Conservation (phyloP, 306 rosid genomes). For the Pyrus betulifolia region DNA sequence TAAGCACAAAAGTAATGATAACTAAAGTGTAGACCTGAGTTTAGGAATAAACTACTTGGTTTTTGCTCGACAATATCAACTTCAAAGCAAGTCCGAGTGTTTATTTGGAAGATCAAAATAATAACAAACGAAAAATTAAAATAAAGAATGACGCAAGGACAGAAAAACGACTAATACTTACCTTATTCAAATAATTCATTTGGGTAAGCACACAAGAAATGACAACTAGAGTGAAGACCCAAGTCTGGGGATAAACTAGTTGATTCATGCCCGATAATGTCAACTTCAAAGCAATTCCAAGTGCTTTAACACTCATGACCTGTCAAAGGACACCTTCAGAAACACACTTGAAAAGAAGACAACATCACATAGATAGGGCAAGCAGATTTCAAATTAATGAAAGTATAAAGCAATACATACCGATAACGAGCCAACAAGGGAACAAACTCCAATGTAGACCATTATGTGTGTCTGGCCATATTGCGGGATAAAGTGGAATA, state of each 20-base stretch:
- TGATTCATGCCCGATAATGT: constrained; percentile 93
- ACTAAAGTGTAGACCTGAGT: background rate
- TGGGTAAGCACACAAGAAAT: constrained; percentile 85
- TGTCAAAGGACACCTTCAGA: constrained; percentile 34
- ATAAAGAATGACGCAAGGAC: background rate
- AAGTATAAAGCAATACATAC: constrained; percentile 40
- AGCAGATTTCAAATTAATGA: constrained; percentile 3
- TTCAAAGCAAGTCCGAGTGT: background rate
- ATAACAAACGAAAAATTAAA: background rate
- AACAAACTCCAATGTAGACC: constrained; percentile 98
- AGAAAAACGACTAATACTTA: constrained; percentile 9
- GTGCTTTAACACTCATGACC: constrained; percentile 99
- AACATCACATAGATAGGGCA: constrained; percentile 14
- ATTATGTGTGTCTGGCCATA: constrained; percentile 98
- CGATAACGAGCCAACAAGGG: constrained; percentile 97
- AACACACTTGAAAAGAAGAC: constrained; percentile 15
- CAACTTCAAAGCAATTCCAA: constrained; percentile 94
- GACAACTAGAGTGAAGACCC: constrained; percentile 83
- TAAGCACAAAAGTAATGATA: no score
- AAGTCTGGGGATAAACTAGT: constrained; percentile 85
- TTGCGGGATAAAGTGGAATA: constrained; percentile 74
- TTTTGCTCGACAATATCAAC: background rate
- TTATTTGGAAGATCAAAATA: background rate
- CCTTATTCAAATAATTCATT: constrained; percentile 99
- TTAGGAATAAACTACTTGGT: background rate